Base-by-base conservation (phyloP, 2,329 filamentous ascomycete genomes). In the Pseudodiploospora longispora region DNA sequence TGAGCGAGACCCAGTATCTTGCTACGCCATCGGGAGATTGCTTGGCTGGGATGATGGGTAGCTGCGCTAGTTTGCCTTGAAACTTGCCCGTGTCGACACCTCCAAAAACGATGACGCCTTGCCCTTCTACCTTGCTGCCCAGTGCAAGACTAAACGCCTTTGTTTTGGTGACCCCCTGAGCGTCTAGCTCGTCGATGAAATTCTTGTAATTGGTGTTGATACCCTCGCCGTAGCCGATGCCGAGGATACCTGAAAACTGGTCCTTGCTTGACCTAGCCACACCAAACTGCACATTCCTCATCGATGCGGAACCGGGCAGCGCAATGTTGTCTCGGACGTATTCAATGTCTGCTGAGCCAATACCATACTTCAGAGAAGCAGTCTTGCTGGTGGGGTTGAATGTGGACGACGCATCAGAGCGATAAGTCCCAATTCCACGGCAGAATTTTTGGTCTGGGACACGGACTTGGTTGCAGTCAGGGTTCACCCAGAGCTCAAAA, bases 51-150 rank as follows among this genome's bases (percentile, higher is more conserved):
- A 83, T 69, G 52, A 87, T 80, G 30, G 82, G 82, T 27, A 86
- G 64, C 10, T 68, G 74, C 41, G 73, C 63, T 1, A 88, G 72
- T 1, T 60, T 56, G 30, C 83, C 84, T 0, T 68, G 61, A 55
- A 78, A 86, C 59, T 85, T 85, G 46, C 67, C 71, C 0, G 71
- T 78, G 57, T 86, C 80, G 50, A 85, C 68, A 28, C 82, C 82
- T 34, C 82, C 82, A 52, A 86, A 85, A 30, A 85, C 69, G 43
- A 85, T 74, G 8, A 76, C 74, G n/a, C 82, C 82, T 8, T 75
- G 72, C 46, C 69, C 71, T 42, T 78, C 70, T 44, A 74, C 66
- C 59, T 76, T 75, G 59, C 78, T 75, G 46, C 83, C 81, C 12
- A 85, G 68, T 49, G 78, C 83, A 19, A 87, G 62, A 50, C 77